Conservation (phyloP, 129 eudicot species). For the Tanacetum coccineum region DNA sequence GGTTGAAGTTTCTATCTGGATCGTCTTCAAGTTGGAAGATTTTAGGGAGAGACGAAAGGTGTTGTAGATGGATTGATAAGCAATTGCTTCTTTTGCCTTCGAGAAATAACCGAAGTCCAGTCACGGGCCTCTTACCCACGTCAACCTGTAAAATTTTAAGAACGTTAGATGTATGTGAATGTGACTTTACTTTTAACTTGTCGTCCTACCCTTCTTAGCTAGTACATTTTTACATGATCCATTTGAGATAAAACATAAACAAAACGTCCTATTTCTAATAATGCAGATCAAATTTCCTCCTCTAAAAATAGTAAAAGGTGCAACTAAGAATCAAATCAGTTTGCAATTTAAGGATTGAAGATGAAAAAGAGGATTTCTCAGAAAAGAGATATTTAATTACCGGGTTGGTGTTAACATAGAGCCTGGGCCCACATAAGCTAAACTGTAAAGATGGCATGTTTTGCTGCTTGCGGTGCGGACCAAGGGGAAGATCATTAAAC, state of each 20-base stretch:
- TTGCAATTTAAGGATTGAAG: background rate
- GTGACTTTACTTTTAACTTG: background rate
- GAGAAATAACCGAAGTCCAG: slow-evolving; percentile 79
- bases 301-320: background rate
- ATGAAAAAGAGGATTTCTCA: no score
- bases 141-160: slow-evolving; percentile 5
- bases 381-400: background rate
- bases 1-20: slow-evolving; percentile 43
- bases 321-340: background rate
- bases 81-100: slow-evolving; percentile 93
- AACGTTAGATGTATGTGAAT: background rate
- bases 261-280: background rate
- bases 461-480: slow-evolving; percentile 88
- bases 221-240: no score
- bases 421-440: slow-evolving; percentile 93
- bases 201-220: no score
- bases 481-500: slow-evolving; percentile 92
- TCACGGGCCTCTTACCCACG: slow-evolving; percentile 84
- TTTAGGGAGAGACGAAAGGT: slow-evolving; percentile 83
- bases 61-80: slow-evolving; percentile 89
- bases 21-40: slow-evolving; percentile 72
- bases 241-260: background rate
- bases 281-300: no score
- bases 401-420: slow-evolving; percentile 62
- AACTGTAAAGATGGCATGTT: slow-evolving; percentile 72